phyloP scores from a whole-genome alignment of 2,329 filamentous ascomycete genomes.

The Fragosphaeria purpurea region DNA sequence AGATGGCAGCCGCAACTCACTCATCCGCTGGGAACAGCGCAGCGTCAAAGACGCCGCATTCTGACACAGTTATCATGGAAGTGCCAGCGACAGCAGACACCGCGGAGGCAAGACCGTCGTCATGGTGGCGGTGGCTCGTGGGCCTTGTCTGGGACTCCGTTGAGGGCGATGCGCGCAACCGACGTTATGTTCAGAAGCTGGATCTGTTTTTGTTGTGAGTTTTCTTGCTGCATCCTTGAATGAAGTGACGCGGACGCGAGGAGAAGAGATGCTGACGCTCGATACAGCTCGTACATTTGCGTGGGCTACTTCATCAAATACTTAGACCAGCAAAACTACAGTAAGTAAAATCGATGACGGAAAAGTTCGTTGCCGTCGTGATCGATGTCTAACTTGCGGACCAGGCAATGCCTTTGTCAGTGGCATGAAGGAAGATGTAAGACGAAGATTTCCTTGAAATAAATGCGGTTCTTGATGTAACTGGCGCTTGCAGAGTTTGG shows the following conservation, averaged over 20 bases:
- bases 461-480: neutral
- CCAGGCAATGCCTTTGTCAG: slow-evolving; percentile 25
- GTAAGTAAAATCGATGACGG: neutral
- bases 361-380: no score
- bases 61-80: neutral
- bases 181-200: slow-evolving; percentile 10
- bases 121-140: slow-evolving; percentile 7
- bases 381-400: no score
- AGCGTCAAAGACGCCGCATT: neutral
- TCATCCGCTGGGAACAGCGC: no score
- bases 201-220: slow-evolving; percentile 7
- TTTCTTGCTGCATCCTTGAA: no score
- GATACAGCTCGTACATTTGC: slow-evolving; percentile 24
- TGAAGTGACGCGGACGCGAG: neutral
- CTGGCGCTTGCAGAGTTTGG: neutral
- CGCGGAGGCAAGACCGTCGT: neutral
- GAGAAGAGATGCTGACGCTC: no score
- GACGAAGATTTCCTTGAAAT: slow-evolving; percentile 17
- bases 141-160: slow-evolving; percentile 10
- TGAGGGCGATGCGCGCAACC: slow-evolving; percentile 8
- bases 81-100: no score
- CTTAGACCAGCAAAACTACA: slow-evolving; percentile 25
- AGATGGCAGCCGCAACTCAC: no score
- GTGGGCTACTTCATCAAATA: slow-evolving; percentile 46
- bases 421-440: slow-evolving; percentile 29